Conservation (phyloP, 176 grass and related monocot genomes). For the Tillandsia fasciculata region DNA sequence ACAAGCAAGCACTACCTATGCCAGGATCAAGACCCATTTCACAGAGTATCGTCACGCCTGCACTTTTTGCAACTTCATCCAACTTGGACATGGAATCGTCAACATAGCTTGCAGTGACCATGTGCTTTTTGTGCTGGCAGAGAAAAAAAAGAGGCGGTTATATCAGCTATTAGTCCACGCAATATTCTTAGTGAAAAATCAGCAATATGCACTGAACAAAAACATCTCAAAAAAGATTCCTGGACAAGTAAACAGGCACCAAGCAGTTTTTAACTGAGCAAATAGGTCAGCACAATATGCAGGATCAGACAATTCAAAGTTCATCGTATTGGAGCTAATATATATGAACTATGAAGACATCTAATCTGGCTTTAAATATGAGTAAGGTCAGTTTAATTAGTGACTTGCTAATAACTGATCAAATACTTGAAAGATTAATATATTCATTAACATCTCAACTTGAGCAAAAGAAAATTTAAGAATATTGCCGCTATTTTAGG, state of each 20-base stretch:
- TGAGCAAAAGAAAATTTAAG: background rate
- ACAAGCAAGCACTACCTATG: conserved; percentile 47
- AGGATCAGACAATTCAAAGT: background rate
- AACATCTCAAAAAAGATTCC: background rate
- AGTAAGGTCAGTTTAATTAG: background rate
- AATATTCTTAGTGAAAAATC: background rate
- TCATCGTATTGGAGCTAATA: background rate
- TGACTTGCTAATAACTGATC: background rate
- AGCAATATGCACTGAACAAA: background rate
- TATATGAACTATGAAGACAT: background rate
- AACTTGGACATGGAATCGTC: conserved; percentile 85
- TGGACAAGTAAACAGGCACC: background rate
- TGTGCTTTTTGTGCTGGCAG: conserved; percentile 70
- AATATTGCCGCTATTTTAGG: no score
- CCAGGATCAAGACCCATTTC: conserved; percentile 99
- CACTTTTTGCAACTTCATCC: conserved; percentile 49
- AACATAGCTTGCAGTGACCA: conserved; percentile 96
- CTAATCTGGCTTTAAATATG: background rate
- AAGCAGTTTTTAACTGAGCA: background rate
- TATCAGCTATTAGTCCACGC: background rate
- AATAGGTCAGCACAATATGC: background rate
- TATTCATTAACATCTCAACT: background rate
- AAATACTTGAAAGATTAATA: background rate
- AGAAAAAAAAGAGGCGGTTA: background rate
- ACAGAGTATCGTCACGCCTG: conserved; percentile 73